These are phyloP conservation scores for Atalantia buxifolia DNA, from an alignment of 345 rosid species.

Conservation along the genomic window DNA sequence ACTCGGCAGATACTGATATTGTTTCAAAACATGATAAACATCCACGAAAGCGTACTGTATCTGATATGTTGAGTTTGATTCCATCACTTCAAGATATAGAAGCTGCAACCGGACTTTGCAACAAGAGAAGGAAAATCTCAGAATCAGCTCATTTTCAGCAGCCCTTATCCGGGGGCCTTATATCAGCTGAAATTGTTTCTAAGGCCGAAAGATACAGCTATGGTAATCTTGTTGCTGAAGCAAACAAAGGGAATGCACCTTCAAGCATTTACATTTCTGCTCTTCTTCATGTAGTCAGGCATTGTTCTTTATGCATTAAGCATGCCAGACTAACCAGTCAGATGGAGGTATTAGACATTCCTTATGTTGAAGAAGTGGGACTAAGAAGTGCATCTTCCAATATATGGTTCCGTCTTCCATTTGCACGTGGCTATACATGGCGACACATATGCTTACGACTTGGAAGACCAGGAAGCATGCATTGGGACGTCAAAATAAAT, in stretches of 20 bases:
- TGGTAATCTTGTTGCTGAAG: conserved; percentile 83
- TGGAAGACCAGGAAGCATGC: conserved; percentile 97
- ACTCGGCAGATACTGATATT: conserved; percentile 42
- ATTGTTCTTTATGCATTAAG: conserved; percentile 86
- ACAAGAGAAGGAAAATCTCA: conserved; percentile 53
- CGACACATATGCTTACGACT: conserved; percentile 92
- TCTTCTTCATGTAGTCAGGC: conserved; percentile 90
- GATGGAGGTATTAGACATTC: conserved; percentile 88
- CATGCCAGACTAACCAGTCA: conserved; percentile 94
- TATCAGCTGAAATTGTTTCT: conserved; percentile 37
- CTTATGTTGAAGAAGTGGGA: conserved; percentile 89
- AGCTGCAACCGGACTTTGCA: conserved; percentile 25
- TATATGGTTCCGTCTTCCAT: conserved; percentile 96
- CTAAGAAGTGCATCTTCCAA: conserved; percentile 70
- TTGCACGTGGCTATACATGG: conserved; percentile 81
- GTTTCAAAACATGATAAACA: conserved; percentile 42
- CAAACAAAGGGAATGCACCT: conserved; percentile 88
- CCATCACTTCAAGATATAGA: conserved; percentile 73
- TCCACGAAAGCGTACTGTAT: conserved; percentile 61
- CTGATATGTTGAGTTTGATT: conserved; percentile 68
- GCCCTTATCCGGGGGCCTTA: conserved; percentile 39
- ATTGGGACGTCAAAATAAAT: conserved; percentile 97
- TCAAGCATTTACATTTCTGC: conserved; percentile 81
- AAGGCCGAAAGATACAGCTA: conserved; percentile 62
- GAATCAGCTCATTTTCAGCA: conserved; percentile 35